These are phyloP conservation scores for Tilletia caries DNA, from an alignment of 1,284 basidiomycete genomes.

Conservation along the genomic window DNA sequence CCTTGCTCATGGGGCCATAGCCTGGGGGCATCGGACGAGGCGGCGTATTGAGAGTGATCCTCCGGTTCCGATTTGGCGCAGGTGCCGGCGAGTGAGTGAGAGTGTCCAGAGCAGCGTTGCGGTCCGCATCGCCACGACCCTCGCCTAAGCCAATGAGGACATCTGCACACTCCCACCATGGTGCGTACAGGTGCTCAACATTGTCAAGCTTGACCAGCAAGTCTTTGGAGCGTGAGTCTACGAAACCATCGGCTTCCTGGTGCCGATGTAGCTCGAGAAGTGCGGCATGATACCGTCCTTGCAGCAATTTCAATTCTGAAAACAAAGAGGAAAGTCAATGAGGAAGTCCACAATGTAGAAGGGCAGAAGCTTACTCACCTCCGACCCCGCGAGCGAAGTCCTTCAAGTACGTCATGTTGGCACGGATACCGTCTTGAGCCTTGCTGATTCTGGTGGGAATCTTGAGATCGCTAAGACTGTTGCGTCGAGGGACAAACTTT, in stretches of 20 bases:
- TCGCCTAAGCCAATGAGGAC: constrained; percentile 38
- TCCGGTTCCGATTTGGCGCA: constrained; percentile 20
- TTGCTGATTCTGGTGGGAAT: constrained; percentile 39
- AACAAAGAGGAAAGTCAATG: not conserved
- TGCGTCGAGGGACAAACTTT: constrained; percentile 21
- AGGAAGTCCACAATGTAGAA: too few relatives aligned
- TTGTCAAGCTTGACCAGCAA: constrained; percentile 17
- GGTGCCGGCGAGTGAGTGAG: constrained; percentile 27
- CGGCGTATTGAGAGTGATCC: constrained; percentile 15
- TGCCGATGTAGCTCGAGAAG: constrained; percentile 17
- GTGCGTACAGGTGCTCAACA: constrained; percentile 10
- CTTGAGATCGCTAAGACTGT: constrained; percentile 39
- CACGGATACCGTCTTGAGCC: constrained; percentile 33
- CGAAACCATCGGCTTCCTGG: constrained; percentile 3
- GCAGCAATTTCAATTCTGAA: constrained; percentile 33
- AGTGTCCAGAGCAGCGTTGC: constrained; percentile 27
- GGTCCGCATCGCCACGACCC: constrained; percentile 31
- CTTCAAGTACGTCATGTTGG: constrained; percentile 33
- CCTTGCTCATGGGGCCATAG: not conserved
- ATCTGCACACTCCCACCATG: constrained; percentile 41
- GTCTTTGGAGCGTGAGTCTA: constrained; percentile 10
- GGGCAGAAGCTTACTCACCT: constrained; percentile 13
- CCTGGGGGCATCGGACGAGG: constrained; percentile 13
- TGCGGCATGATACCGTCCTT: constrained; percentile 21
- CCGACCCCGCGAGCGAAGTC: constrained; percentile 41